phyloP scores from a whole-genome alignment of 2,329 filamentous ascomycete genomes.

The Grosmannia clavigera region DNA sequence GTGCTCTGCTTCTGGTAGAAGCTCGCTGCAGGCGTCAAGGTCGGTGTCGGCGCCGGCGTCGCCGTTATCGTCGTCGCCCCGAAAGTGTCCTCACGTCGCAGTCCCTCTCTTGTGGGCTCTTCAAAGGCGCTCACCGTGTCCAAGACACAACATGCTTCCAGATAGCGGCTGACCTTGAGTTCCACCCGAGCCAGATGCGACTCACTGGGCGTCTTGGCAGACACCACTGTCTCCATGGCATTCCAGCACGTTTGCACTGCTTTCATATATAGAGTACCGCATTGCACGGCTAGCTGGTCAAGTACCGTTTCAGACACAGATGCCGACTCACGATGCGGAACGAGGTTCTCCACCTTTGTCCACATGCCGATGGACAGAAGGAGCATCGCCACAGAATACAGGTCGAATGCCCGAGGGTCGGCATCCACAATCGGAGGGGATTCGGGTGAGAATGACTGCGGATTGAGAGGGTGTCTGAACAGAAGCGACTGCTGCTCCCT shows the following conservation, averaged over 20 bases:
- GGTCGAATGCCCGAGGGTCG: slow-evolving; percentile 48
- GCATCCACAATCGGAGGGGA: slow-evolving; percentile 35
- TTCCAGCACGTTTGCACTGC: slow-evolving; percentile 60
- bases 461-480: slow-evolving; percentile 57
- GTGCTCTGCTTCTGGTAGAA: not conserved
- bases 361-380: slow-evolving; percentile 66
- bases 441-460: slow-evolving; percentile 29
- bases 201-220: slow-evolving; percentile 30
- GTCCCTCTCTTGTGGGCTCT: slow-evolving; percentile 18
- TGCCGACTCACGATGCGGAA: slow-evolving; percentile 30
- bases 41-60: not conserved
- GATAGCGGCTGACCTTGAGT: slow-evolving; percentile 40
- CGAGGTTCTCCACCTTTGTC: slow-evolving; percentile 49
- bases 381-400: slow-evolving; percentile 63
- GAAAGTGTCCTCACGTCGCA: slow-evolving; percentile 1
- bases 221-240: slow-evolving; percentile 52
- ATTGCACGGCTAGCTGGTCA: slow-evolving; percentile 51
- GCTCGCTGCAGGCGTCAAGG: not conserved
- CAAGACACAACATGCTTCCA: slow-evolving; percentile 50
- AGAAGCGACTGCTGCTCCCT: slow-evolving; percentile 24
- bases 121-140: slow-evolving; percentile 47
- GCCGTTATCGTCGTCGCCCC: slow-evolving; percentile 17
- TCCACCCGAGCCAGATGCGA: slow-evolving; percentile 41
- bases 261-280: slow-evolving; percentile 63
- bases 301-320: slow-evolving; percentile 49